Base-by-base conservation (phyloP, 176 grass and related monocot species). In the Eragrostis nindensis region DNA sequence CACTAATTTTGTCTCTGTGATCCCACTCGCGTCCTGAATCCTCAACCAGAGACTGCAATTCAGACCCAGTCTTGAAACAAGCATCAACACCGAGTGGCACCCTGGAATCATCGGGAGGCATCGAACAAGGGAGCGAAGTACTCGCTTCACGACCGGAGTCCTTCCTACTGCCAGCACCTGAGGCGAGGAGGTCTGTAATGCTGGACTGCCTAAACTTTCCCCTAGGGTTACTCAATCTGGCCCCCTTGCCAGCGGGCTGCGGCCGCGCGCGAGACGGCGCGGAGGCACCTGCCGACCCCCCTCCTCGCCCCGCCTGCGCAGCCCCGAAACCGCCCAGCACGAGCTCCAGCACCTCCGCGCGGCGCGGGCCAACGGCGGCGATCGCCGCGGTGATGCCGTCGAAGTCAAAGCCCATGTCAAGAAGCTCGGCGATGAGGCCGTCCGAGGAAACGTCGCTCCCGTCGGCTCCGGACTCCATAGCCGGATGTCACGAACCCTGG, bases 341-440 rank as follows among this genome's bases (percentile, higher is more conserved):
- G 42, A 86, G 73, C 64, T 95, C 96, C 52, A 98, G 75, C 22
- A 81, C 92, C 76, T 89, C 77, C 52, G 86, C 83, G 44, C 73
- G 81, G 25, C 77, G 68, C 3, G 92, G 78, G 36, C 88, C 92
- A 1, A 84, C 88, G 22, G 80, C 70, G 56, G 76, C 81, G 45
- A 95, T 75, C n/a, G 92, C 95, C 56, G 87, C 57, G 57, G 48
- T 86, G 74, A 92, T 85, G 86, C 76, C 59, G 66, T 78, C 72
- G 24, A 95, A 93, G 25, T 98, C 86, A 54, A 98, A 98, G 27
- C 96, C 96, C 92, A 98, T 98, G 66, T 95, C 86, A 3, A 98
- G 74, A 75, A 95, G 83, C 83, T 91, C 84, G 7, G 92, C 90
- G 21, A 98, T 88, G 65, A 89, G 75, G 49, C 49, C 70, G 63